Evolutionary conservation across 2,329 filamentous ascomycete species (phyloP), one percentile per base, ranked within the genome.

Genomic region (Tolypocladium pustulatum): DNA sequence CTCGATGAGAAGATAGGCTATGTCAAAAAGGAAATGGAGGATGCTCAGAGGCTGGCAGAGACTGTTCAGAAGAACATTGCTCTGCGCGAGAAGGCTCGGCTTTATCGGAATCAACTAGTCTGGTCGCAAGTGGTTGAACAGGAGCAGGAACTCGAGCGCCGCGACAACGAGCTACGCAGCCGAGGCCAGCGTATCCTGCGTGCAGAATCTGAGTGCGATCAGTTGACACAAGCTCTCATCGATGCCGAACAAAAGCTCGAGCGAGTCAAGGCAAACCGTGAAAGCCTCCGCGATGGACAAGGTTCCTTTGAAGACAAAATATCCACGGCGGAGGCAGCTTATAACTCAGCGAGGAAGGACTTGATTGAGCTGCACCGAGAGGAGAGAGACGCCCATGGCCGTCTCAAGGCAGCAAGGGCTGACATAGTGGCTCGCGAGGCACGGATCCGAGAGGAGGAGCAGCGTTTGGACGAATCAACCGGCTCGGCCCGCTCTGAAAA

Each of bases 121-220:
- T 99, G 94, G 94, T 83, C 85, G 30, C 90, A 95, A 67, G 91
- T 97, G 1, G 82, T 86, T 55, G 85, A 90, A 58, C 81, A 89
- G 70, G 93, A 97, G 71, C 74, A 71, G 40, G 67, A 73, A 3
- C 67, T 86, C 0, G 69, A 72, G 37, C 65, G 69, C 13, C 69
- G 67, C 30, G 73, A 67, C 27, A 61, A 62, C 10, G 68, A 70
- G 6, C 59, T 75, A 10, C 59, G 51, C 10, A 63, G 58, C 52
- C 66, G 68, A 30, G 65, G 66, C 1, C 25, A 64, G 22, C 60
- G 60, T 22, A 70, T 75, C 30, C 52, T 57, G 8, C 62, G 71
- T 25, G 62, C 65, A 20, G 66, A 74, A 57, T 36, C 63, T 22
- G 58, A 65, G 3, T 67, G 71, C 51, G 66, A 70, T 3, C 72